These are phyloP conservation scores for Waltergamsia citrina DNA, from an alignment of 2,329 filamentous ascomycete species.

Conservation along the genomic window DNA sequence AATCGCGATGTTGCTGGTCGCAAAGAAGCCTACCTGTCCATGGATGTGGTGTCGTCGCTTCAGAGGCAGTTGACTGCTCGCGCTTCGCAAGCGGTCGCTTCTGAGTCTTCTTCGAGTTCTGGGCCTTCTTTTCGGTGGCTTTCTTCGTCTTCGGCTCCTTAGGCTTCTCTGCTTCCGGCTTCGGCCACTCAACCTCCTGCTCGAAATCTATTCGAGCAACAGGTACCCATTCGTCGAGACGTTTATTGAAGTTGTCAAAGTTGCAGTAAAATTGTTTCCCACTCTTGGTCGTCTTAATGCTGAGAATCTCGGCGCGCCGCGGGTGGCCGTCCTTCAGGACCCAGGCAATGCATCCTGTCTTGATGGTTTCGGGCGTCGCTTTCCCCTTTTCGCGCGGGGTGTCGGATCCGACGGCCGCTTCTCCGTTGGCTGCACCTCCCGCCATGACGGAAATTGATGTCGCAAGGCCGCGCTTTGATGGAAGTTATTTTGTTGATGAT, in stretches of 20 bases:
- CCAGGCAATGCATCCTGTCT: constrained; percentile 50
- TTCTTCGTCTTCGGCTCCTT: constrained; percentile 73
- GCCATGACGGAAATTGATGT: constrained; percentile 36
- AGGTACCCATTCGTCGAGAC: constrained; percentile 76
- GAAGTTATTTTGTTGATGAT: neutral
- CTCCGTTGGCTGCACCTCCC: constrained; percentile 35
- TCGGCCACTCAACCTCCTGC: constrained; percentile 93
- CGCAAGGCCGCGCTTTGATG: constrained; percentile 5
- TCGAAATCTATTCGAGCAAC: constrained; percentile 74
- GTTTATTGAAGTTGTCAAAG: constrained; percentile 97
- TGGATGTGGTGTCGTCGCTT: constrained; percentile 43
- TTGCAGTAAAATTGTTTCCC: constrained; percentile 90
- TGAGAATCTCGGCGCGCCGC: constrained; percentile 92
- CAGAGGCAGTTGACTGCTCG: constrained; percentile 45
- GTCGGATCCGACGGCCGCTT: constrained; percentile 46
- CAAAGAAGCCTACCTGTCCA: constrained; percentile 33
- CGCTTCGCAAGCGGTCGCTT: constrained; percentile 42
- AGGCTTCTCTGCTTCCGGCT: constrained; percentile 72
- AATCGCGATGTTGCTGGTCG: too few relatives aligned
- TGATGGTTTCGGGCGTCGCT: constrained; percentile 75
- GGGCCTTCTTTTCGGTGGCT: constrained; percentile 43
- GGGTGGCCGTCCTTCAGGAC: constrained; percentile 67
- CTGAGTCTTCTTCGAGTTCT: constrained; percentile 45
- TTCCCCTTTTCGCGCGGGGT: constrained; percentile 61
- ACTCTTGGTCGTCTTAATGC: constrained; percentile 82